Evolutionary conservation across 805 yeast genomes (phyloP).

Genomic region (Naumovozyma castellii): DNA sequence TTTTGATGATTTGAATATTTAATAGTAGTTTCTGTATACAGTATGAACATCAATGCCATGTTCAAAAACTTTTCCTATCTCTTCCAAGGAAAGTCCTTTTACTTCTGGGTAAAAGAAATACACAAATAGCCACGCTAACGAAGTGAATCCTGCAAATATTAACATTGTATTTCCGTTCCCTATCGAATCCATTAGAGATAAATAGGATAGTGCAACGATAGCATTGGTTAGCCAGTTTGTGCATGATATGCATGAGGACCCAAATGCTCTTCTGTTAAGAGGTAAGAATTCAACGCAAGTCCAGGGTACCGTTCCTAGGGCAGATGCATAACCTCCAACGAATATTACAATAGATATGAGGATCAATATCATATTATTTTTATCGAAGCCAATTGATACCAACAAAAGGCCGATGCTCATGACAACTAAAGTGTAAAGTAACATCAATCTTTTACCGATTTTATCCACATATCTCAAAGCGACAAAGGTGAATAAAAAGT

Average conservation of each 20-base stretch:
- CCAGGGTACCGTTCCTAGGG: slow-evolving; percentile 40
- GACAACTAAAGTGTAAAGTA: slow-evolving; percentile 35
- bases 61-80: slow-evolving; percentile 33
- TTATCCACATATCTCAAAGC: slow-evolving; percentile 43
- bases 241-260: slow-evolving; percentile 35
- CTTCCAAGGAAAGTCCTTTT: slow-evolving; percentile 36
- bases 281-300: slow-evolving; percentile 38
- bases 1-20: neutral
- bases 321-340: slow-evolving; percentile 37
- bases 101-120: slow-evolving; percentile 37
- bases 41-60: slow-evolving; percentile 34
- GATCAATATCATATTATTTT: slow-evolving; percentile 14
- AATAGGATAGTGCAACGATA: slow-evolving; percentile 30
- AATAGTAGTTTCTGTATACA: slow-evolving; percentile 27
- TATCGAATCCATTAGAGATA: slow-evolving; percentile 26
- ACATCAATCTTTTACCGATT: slow-evolving; percentile 39
- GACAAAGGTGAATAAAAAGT: slow-evolving; percentile 45
- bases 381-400: slow-evolving; percentile 26
- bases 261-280: slow-evolving; percentile 34
- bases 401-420: slow-evolving; percentile 31
- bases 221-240: slow-evolving; percentile 36
- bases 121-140: slow-evolving; percentile 33
- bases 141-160: slow-evolving; percentile 28
- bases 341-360: slow-evolving; percentile 28
- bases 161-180: slow-evolving; percentile 30